phyloP scores from a whole-genome alignment of 2,329 filamentous ascomycete genomes.

The Aspergillus ochraceoroseus region DNA sequence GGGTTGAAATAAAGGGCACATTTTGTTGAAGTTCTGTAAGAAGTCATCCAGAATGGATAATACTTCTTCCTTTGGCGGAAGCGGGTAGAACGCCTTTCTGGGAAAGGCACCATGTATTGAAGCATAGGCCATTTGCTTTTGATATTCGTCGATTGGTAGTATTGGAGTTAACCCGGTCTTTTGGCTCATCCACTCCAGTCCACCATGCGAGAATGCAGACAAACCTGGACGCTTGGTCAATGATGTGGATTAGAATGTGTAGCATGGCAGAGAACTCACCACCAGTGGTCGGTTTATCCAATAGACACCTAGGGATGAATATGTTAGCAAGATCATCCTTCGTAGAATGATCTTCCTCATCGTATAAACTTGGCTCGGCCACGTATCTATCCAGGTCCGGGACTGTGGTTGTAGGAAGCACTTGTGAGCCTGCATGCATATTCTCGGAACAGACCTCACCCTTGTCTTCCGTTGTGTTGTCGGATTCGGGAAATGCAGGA shows the following conservation, averaged over 20 bases:
- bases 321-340: constrained; percentile 5
- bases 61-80: constrained; percentile 14
- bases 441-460: too few relatives aligned
- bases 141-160: neutral
- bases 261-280: constrained; percentile 4
- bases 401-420: too few relatives aligned
- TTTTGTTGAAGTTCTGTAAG: constrained; percentile 14
- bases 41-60: constrained; percentile 13
- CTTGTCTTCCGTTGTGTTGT: too few relatives aligned
- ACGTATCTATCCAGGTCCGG: neutral
- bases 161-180: constrained; percentile 8
- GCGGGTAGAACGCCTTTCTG: constrained; percentile 10
- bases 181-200: constrained; percentile 16
- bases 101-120: constrained; percentile 6
- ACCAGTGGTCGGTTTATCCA: constrained; percentile 6
- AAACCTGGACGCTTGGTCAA: constrained; percentile 9
- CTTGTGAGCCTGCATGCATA: too few relatives aligned
- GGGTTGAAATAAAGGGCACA: constrained; percentile 15
- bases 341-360: neutral
- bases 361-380: neutral
- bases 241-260: neutral
- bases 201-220: constrained; percentile 12
- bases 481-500: too few relatives aligned
- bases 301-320: constrained; percentile 14
- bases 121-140: neutral